phyloP scores from a whole-genome alignment of 2,329 filamentous ascomycete genomes.

The Periconia sp. region DNA sequence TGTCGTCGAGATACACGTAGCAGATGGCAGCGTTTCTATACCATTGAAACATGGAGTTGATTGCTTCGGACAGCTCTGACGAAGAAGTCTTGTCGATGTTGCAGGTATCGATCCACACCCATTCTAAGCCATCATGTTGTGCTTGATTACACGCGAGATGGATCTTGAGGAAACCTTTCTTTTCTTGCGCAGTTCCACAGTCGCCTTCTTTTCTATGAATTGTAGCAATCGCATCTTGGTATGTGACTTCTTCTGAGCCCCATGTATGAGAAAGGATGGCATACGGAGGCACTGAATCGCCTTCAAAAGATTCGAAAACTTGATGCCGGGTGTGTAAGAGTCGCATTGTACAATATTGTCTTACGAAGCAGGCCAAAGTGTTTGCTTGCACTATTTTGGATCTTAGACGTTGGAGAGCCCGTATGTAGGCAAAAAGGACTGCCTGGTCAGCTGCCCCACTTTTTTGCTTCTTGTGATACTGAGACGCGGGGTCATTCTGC shows the following conservation, averaged over 20 bases:
- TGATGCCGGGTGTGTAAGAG: background rate
- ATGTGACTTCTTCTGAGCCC: constrained; percentile 3
- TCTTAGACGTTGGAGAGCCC: no score
- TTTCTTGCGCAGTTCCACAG: background rate
- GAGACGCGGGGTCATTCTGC: no score
- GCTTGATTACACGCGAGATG: background rate
- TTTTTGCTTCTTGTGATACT: no score
- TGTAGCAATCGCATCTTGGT: background rate
- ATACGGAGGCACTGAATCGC: background rate
- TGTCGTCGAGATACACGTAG: constrained; percentile 8
- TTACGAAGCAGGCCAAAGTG: no score
- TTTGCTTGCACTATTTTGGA: no score
- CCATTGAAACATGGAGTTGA: constrained; percentile 7
- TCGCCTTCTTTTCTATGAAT: background rate
- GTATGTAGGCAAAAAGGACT: no score
- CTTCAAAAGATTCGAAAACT: background rate
- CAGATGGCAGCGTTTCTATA: constrained; percentile 8
- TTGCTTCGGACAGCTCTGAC: constrained; percentile 6
- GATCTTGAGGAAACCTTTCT: background rate
- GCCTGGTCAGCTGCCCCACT: no score
- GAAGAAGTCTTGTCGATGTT: constrained; percentile 13
- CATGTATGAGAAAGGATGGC: constrained; percentile 4
- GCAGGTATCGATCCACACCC: constrained; percentile 12
- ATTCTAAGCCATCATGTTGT: background rate
- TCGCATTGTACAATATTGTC: background rate